Base-by-base conservation (phyloP, 1,284 basidiomycete genomes). In the Xanthoconium separans region DNA sequence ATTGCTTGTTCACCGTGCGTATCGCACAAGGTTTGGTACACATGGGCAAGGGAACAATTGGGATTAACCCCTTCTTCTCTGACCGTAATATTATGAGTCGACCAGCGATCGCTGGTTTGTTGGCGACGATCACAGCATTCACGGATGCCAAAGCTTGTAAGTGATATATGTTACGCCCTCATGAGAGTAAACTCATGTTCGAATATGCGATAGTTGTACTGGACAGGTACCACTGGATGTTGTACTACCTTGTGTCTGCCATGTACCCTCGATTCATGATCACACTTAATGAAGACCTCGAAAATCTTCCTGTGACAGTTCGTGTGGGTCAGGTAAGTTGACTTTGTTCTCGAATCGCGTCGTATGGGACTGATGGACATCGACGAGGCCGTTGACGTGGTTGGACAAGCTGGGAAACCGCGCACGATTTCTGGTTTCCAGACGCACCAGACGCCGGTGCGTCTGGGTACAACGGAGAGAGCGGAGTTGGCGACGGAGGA, bases 221-320 rank as follows among this genome's bases (percentile, higher is more conserved):
- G 30, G 94, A 95, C 69, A 95, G 90, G 71, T 89, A 91, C 60
- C 96, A 98, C 73, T 99, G 97, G 97, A 96, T 98, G 93, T 76
- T 99, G 52, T 99, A 92, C 79, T 95, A 95, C 81, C 82, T 99
- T 44, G 87, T 87, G 10, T 86, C 93, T 8, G 91, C 95, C 55
- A 99, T 99, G 95, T 97, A 94, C 75, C 97, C 97, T 24, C 87
- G 97, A 54, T 98, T 99, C 89, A 76, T 99, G 63, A 98, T 99
- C 71, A 98, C 95, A 2, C 85, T 99, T 30, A 89, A 98, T 73
- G 95, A 98, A 73, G 83, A 95, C 56, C 84, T 95, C 52, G 83
- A 93, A 62, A 85, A 81, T 65, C 77, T 88, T 58, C 89, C 94
- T 1, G 92, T 97, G 27, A 94, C 93, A 8, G 95, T 98, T 33